A percentile compares a stretch with the other conserved stretches of the same genome.
phyloP scores from a whole-genome alignment of 2,329 filamentous ascomycete species.

The Colletotrichum tabaci region DNA sequence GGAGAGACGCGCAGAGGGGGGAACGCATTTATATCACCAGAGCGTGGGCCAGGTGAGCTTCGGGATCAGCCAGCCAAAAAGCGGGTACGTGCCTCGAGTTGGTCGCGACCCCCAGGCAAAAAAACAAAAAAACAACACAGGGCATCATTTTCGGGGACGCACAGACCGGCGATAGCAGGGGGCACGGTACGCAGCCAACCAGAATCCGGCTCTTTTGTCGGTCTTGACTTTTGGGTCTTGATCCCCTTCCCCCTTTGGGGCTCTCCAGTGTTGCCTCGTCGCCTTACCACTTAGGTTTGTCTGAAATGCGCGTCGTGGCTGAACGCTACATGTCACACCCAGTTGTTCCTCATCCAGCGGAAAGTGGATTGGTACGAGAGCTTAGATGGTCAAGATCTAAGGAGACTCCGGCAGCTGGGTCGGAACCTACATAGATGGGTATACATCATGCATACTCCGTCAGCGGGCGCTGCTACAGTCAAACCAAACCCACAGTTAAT shows the following conservation, averaged over 20 bases:
- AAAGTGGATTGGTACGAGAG: not conserved
- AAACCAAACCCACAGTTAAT: no score
- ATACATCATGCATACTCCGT: no score
- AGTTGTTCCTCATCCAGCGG: not conserved
- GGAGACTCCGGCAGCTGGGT: not conserved
- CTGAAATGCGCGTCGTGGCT: not conserved
- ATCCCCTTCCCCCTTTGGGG: not conserved
- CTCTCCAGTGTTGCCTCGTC: not conserved
- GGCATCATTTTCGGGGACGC: conserved; percentile 21
- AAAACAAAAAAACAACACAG: conserved; percentile 23
- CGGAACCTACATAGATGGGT: no score
- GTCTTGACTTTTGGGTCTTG: not conserved
- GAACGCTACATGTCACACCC: not conserved
- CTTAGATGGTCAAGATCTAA: not conserved
- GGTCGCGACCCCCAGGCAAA: conserved; percentile 21
- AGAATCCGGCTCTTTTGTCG: not conserved
- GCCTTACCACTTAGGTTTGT: not conserved
- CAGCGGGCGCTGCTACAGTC: not conserved
- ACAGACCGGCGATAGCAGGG: conserved; percentile 12
- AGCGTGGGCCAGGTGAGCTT: conserved; percentile 27
- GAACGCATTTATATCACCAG: conserved; percentile 38
- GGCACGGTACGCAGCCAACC: not conserved
- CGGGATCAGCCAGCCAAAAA: conserved; percentile 43
- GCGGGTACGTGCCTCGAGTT: conserved; percentile 18
- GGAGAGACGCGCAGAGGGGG: conserved; percentile 26